Evolutionary conservation across 139 green algal species (phyloP).

Genomic region (Gonium pectorale): DNA sequence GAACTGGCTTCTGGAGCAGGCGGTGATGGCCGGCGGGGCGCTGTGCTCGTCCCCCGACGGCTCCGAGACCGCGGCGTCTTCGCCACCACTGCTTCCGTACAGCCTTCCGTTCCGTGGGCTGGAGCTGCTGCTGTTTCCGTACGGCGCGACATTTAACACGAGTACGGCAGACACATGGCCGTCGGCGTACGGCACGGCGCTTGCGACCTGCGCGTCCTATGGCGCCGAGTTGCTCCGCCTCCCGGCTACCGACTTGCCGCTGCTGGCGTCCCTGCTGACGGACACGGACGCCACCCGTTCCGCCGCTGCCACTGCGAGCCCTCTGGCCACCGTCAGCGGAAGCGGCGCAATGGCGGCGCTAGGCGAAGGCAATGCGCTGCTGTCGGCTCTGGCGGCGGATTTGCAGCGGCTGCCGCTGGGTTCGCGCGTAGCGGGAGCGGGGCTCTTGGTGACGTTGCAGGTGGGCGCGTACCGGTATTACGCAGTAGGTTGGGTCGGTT

Average conservation of each 20-base stretch:
- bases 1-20: too few species aligned
- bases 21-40: not conserved
- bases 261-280: not conserved
- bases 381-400: not conserved
- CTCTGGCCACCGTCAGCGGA: not conserved
- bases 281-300: not conserved
- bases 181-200: not conserved
- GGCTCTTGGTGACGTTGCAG: conserved; percentile 7
- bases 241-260: not conserved
- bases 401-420: conserved; percentile 20
- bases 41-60: conserved; percentile 6
- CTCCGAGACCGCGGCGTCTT: not conserved
- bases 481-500: too few species aligned
- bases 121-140: conserved; percentile 32
- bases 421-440: not conserved
- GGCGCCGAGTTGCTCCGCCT: conserved; percentile 11
- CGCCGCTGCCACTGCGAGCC: not conserved
- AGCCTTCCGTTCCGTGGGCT: conserved; percentile 16
- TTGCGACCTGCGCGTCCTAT: conserved; percentile 29
- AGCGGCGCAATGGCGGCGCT: not conserved
- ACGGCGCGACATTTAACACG: too few species aligned
- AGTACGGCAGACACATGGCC: not conserved
- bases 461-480: too few species aligned
- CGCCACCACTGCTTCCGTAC: conserved; percentile 38
- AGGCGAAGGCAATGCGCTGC: not conserved